A percentile compares a stretch with the other conserved stretches of the same genome.
These are phyloP conservation scores for Solanum neorickii DNA, from an alignment of 257 asterid species.

Conservation along the genomic window DNA sequence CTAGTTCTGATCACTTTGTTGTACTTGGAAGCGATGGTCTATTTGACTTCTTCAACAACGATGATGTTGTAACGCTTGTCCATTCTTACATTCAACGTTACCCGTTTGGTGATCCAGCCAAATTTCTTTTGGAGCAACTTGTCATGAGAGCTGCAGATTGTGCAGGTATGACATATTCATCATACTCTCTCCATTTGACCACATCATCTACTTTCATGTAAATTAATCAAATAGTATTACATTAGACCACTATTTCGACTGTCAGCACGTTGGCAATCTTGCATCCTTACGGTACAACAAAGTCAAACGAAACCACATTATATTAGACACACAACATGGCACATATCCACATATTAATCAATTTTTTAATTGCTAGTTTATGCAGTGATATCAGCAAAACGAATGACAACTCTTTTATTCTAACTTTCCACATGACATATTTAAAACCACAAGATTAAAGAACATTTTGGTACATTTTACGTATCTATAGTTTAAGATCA, in stretches of 20 bases:
- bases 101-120: conserved; percentile 89
- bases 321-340: background rate
- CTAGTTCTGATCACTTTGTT: conserved; percentile 64
- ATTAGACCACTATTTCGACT: background rate
- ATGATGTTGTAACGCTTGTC: conserved; percentile 68
- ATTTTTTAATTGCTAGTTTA: background rate
- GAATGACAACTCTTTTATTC: background rate
- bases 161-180: conserved; percentile 46
- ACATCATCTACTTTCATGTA: background rate
- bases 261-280: background rate
- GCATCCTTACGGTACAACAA: background rate
- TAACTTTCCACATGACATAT: background rate
- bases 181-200: background rate
- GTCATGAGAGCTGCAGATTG: conserved; percentile 89
- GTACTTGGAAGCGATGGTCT: conserved; percentile 92
- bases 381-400: background rate
- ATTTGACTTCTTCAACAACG: conserved; percentile 85
- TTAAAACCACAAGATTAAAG: background rate
- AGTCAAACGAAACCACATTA: background rate
- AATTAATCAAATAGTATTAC: background rate
- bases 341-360: background rate
- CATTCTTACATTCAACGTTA: conserved; percentile 36
- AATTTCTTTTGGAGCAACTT: conserved; percentile 76
- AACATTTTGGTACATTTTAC: background rate
- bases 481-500: background rate